Evolutionary conservation across 2,329 filamentous ascomycete genomes (phyloP).

Genomic region (Tolypocladium tundrense): DNA sequence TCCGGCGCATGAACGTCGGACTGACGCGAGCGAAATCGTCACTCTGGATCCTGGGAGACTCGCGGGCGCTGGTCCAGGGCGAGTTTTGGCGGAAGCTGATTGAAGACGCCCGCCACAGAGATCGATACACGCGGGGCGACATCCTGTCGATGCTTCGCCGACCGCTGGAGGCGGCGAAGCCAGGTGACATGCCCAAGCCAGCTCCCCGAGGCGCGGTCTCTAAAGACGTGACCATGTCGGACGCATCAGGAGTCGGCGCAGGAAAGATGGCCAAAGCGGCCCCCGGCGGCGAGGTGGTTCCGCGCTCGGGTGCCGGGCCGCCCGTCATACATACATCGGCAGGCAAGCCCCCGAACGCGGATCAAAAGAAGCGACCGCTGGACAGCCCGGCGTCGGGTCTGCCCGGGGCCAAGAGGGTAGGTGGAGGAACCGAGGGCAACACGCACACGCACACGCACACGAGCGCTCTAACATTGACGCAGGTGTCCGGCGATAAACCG

Average conservation of each 20-base stretch:
- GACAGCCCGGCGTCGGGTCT: conserved; percentile 24
- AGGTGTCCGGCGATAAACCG: conserved; percentile 20
- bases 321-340: conserved; percentile 30
- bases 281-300: conserved; percentile 6
- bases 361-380: conserved; percentile 32
- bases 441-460: background rate
- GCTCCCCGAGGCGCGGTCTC: background rate
- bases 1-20: conserved; percentile 98
- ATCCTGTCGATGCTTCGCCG: conserved; percentile 38
- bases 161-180: conserved; percentile 27
- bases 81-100: conserved; percentile 87
- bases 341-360: conserved; percentile 3
- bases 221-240: conserved; percentile 6
- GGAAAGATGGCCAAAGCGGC: background rate
- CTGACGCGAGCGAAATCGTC: conserved; percentile 94
- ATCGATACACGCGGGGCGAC: conserved; percentile 64
- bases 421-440: conserved; percentile 11
- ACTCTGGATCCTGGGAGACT: conserved; percentile 92
- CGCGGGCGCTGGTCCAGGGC: conserved; percentile 72
- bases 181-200: conserved; percentile 11
- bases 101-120: conserved; percentile 63
- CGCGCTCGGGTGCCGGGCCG: conserved; percentile 15
- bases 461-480: conserved; percentile 13
- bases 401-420: conserved; percentile 30
- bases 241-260: background rate